Evolutionary conservation across 768 basidiomycete genomes (phyloP).

Genomic region (Clavulina sp.): DNA sequence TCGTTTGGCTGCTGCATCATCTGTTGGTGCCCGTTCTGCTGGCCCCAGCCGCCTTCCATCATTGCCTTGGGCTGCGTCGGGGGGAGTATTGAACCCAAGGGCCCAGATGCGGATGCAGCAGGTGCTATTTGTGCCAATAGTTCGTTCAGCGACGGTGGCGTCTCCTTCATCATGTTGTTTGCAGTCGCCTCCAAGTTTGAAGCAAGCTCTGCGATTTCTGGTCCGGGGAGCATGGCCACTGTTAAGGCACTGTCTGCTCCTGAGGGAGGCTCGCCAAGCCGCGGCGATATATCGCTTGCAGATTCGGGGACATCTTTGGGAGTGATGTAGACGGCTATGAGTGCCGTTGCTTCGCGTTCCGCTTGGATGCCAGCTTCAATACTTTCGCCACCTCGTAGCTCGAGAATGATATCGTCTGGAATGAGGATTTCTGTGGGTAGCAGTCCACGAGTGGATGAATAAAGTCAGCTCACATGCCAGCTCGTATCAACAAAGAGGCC

Average conservation of each 20-base stretch:
- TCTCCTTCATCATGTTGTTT: no score
- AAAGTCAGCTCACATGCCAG: constrained; percentile 10
- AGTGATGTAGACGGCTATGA: constrained; percentile 58
- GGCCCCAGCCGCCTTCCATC: not conserved
- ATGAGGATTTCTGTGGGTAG: constrained; percentile 35
- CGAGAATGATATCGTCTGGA: constrained; percentile 39
- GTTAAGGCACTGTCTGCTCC: constrained; percentile 43
- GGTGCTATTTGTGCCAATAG: constrained; percentile 1
- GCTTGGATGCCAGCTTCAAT: constrained; percentile 54
- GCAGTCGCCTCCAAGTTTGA: not conserved
- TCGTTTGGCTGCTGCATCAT: not conserved
- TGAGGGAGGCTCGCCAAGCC: constrained; percentile 22
- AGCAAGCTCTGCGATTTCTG: constrained; percentile 26
- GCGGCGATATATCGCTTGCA: constrained; percentile 10
- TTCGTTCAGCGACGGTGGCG: not conserved
- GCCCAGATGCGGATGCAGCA: not conserved
- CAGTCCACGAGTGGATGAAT: constrained; percentile 13
- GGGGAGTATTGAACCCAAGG: not conserved
- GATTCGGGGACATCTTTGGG: constrained; percentile 58
- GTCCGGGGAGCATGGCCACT: constrained; percentile 50
- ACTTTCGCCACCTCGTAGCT: constrained; percentile 43
- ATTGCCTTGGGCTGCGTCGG: not conserved
- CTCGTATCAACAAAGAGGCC: not conserved
- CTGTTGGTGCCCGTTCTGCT: not conserved
- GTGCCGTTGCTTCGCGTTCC: constrained; percentile 57